These are phyloP conservation scores for Phytophthora pistaciae DNA, from an alignment of 352 stramenopile genomes.

Conservation along the genomic window DNA sequence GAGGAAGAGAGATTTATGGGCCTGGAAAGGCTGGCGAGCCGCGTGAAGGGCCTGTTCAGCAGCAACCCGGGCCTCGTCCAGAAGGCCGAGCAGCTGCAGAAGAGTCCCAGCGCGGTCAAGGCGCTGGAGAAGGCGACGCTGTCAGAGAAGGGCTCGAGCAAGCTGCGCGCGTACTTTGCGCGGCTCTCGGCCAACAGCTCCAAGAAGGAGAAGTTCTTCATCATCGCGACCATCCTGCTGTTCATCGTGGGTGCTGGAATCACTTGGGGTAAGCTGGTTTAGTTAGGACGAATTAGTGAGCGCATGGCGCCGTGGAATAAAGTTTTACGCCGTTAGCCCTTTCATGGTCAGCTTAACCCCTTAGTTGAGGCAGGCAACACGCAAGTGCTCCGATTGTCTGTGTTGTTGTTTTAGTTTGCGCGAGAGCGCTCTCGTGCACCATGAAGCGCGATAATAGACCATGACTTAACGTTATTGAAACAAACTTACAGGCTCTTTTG, in stretches of 20 bases:
- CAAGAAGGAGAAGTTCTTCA: slow-evolving; percentile 1
- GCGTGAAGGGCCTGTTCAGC: not conserved
- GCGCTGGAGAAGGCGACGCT: not conserved
- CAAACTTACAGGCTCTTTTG: too few species aligned
- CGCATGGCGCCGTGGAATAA: not conserved
- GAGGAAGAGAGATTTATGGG: not conserved
- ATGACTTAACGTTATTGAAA: too few species aligned
- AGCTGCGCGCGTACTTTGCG: not conserved
- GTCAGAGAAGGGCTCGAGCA: not conserved
- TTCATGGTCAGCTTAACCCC: too few species aligned
- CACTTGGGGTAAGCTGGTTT: not conserved
- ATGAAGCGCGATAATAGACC: too few species aligned
- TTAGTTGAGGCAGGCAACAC: too few species aligned
- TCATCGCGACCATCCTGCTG: not conserved
- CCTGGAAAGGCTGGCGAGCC: not conserved
- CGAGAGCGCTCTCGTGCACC: too few species aligned
- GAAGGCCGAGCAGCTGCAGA: not conserved
- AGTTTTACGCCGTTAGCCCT: too few species aligned
- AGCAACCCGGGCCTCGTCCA: not conserved
- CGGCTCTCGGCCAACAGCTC: not conserved
- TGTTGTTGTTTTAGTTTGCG: too few species aligned
- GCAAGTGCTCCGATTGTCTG: too few species aligned
- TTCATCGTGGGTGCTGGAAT: not conserved
- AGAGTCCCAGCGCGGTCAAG: not conserved
- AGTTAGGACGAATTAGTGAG: not conserved